Evolutionary conservation across 177 flowering plant species (phyloP).

Genomic region (Vitis hybrid): DNA sequence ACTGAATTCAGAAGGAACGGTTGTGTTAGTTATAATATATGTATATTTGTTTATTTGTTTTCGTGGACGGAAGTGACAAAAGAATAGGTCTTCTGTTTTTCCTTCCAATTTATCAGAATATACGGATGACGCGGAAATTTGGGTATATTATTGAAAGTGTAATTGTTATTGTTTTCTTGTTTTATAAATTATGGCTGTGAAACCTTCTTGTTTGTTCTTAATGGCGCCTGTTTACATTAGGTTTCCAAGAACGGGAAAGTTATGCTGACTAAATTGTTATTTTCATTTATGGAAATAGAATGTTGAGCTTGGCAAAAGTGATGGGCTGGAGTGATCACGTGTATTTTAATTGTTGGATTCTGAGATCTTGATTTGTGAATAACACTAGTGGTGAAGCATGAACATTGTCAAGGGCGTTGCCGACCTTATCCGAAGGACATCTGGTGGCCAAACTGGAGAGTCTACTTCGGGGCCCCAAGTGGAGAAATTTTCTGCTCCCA

Average conservation of each 20-base stretch:
- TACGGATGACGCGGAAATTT: neutral
- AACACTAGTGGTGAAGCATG: slow-evolving; percentile 48
- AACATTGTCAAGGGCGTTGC: slow-evolving; percentile 96
- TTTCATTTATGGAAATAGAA: neutral
- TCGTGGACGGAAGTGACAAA: neutral
- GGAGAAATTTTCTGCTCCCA: slow-evolving; percentile 59
- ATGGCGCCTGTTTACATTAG: neutral
- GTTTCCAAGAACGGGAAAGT: neutral
- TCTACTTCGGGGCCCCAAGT: slow-evolving; percentile 38
- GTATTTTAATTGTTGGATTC: neutral
- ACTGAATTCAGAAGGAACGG: neutral
- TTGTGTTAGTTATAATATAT: neutral
- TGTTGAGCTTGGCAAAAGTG: neutral
- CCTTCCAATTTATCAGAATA: neutral
- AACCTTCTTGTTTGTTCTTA: neutral
- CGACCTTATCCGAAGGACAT: slow-evolving; percentile 79
- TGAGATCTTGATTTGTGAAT: slow-evolving; percentile 17
- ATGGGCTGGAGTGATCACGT: slow-evolving; percentile 13
- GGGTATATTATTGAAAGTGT: neutral
- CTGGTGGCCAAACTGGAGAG: slow-evolving; percentile 62
- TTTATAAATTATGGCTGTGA: neutral
- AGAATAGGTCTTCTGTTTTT: neutral
- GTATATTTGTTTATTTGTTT: neutral
- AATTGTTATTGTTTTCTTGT: neutral
- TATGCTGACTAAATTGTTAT: neutral